Conservation (phyloP, 2,329 filamentous ascomycete species). For the Metarhizium humberi region DNA sequence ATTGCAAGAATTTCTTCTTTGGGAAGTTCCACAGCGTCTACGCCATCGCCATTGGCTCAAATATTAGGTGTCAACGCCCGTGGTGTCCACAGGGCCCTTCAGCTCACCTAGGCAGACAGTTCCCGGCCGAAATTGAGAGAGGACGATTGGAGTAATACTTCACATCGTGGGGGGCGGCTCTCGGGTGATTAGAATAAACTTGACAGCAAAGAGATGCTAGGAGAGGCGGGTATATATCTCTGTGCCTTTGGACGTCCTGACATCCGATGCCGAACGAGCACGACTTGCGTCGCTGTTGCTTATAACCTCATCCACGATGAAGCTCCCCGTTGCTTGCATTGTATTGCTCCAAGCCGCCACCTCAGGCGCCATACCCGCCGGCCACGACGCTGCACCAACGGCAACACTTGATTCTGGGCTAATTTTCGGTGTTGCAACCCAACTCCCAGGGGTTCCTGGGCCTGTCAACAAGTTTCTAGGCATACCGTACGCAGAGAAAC, state of each 20-base stretch:
- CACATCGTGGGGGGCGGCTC: too few relatives aligned
- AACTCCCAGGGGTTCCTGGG: conserved; percentile 8
- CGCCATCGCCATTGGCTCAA: background rate
- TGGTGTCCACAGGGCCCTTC: background rate
- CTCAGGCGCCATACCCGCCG: background rate
- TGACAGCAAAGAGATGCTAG: too few relatives aligned
- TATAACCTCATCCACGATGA: background rate
- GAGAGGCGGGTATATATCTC: too few relatives aligned
- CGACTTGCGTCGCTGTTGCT: too few relatives aligned
- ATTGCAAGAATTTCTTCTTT: background rate
- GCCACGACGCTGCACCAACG: background rate
- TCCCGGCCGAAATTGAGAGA: background rate
- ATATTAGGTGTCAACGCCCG: background rate
- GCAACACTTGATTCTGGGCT: conserved; percentile 11
- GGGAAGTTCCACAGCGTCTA: background rate
- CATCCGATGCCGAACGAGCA: too few relatives aligned
- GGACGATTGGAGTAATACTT: background rate
- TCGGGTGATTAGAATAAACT: too few relatives aligned
- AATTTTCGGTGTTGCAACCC: conserved; percentile 8
- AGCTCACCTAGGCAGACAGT: background rate
- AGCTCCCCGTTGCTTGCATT: background rate
- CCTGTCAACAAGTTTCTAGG: conserved; percentile 14
- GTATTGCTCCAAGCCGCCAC: background rate
- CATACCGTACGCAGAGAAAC: conserved; percentile 12
- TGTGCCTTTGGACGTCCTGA: too few relatives aligned